Percentiles rank a stretch among this genome's conserved stretches.
Evolutionary conservation across 2,329 filamentous ascomycete genomes (phyloP).

Genomic region (Venturia effusa): DNA sequence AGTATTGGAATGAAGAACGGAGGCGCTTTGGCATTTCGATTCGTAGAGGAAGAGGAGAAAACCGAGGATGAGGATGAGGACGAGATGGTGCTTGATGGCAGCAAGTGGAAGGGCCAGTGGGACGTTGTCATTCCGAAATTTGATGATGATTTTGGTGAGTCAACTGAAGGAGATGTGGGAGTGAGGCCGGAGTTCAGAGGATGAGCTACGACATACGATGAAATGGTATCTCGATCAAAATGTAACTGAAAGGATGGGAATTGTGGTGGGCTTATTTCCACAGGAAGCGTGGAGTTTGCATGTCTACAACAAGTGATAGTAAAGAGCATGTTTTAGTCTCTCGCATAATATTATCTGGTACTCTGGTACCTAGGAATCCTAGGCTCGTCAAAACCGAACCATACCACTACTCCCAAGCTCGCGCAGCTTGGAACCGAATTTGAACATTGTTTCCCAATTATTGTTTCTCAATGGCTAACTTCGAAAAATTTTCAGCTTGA

Average conservation of each 20-base stretch:
- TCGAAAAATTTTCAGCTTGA: too few species aligned
- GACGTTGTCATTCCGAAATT: slow-evolving; percentile 25
- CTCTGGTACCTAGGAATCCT: too few species aligned
- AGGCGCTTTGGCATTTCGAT: slow-evolving; percentile 26
- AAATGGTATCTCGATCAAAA: background rate
- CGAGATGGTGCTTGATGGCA: slow-evolving; percentile 13
- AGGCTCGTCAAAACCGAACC: too few species aligned
- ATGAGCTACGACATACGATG: background rate
- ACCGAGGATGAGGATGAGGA: slow-evolving; percentile 16
- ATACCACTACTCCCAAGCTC: too few species aligned
- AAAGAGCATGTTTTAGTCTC: too few species aligned
- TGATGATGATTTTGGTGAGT: slow-evolving; percentile 26
- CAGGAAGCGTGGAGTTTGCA: background rate
- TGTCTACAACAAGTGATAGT: background rate
- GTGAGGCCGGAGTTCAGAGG: slow-evolving; percentile 5
- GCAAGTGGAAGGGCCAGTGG: slow-evolving; percentile 22
- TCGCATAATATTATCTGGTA: too few species aligned
- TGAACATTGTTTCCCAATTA: too few species aligned
- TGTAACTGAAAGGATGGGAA: background rate
- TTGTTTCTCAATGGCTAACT: too few species aligned
- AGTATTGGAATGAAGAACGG: slow-evolving; percentile 28
- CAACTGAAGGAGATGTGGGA: slow-evolving; percentile 10
- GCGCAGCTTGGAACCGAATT: too few species aligned
- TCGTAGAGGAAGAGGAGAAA: slow-evolving; percentile 12
- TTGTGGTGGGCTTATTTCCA: background rate